phyloP scores from a whole-genome alignment of 2,329 filamentous ascomycete species.

The Exophiala sideris region DNA sequence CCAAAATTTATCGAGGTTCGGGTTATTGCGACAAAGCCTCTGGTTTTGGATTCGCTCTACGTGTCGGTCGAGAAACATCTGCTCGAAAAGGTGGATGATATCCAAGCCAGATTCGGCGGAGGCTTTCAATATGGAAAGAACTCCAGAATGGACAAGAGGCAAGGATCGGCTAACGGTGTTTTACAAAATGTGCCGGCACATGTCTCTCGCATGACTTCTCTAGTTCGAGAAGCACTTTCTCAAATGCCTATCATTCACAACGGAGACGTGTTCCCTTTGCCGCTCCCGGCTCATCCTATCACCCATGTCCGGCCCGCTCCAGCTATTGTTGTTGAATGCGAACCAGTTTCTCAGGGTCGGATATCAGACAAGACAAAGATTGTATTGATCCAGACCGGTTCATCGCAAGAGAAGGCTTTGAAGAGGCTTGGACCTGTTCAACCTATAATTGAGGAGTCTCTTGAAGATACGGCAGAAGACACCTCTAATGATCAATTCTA shows the following conservation, averaged over 20 bases:
- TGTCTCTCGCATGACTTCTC: conserved; percentile 34
- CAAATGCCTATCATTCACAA: conserved; percentile 74
- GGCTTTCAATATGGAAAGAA: conserved; percentile 38
- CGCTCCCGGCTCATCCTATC: conserved; percentile 73
- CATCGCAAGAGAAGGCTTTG: conserved; percentile 40
- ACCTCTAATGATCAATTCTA: conserved; percentile 88
- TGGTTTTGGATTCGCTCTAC: conserved; percentile 80
- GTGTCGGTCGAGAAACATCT: conserved; percentile 80
- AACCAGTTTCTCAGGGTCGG: conserved; percentile 86
- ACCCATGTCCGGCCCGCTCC: conserved; percentile 81
- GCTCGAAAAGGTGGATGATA: conserved; percentile 73
- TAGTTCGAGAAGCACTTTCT: conserved; percentile 71
- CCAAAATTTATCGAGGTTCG: conserved; percentile 79
- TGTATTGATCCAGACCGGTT: conserved; percentile 61
- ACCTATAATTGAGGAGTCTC: conserved; percentile 58
- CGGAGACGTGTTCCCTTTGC: conserved; percentile 77
- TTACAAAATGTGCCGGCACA: conserved; percentile 21
- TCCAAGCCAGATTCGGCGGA: conserved; percentile 76
- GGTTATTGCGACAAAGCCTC: conserved; percentile 73
- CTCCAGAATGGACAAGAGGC: conserved; percentile 18
- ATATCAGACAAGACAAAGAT: conserved; percentile 76
- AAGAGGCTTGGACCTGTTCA: conserved; percentile 46
- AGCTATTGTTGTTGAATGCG: conserved; percentile 85
- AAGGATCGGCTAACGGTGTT: conserved; percentile 12
- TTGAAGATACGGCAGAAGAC: conserved; percentile 66